A percentile compares a stretch with the other conserved stretches of the same genome.
These are phyloP conservation scores for Gastrolobium villosum DNA, from an alignment of 306 rosid genomes.

Conservation along the genomic window DNA sequence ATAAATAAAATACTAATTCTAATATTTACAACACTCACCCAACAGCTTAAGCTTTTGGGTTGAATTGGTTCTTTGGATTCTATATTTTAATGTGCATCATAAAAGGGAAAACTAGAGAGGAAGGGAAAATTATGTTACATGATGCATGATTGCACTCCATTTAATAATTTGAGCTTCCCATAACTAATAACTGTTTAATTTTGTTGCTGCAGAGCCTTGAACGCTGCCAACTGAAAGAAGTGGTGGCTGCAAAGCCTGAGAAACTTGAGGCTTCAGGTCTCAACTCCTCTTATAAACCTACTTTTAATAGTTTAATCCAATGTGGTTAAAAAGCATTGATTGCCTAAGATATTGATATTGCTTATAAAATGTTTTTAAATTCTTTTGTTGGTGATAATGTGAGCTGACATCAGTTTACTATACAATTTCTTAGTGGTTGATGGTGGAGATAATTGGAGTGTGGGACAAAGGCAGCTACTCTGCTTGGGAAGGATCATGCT, in stretches of 20 bases:
- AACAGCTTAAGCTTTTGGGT: too few species aligned
- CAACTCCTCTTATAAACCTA: slow-evolving; percentile 36
- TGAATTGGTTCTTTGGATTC: too few species aligned
- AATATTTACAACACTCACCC: too few species aligned
- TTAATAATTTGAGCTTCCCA: slow-evolving; percentile 18
- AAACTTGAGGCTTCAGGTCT: slow-evolving; percentile 84
- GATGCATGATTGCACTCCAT: not conserved
- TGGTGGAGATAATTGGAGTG: slow-evolving; percentile 95
- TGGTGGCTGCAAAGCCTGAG: slow-evolving; percentile 77
- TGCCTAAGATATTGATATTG: slow-evolving; percentile 8
- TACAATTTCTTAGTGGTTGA: slow-evolving; percentile 63
- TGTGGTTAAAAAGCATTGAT: slow-evolving; percentile 18
- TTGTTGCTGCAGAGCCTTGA: slow-evolving; percentile 72
- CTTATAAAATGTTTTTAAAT: not conserved
- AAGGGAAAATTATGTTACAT: not conserved
- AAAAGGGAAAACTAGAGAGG: not conserved
- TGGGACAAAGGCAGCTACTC: slow-evolving; percentile 89
- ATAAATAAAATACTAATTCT: too few species aligned
- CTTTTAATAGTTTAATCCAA: slow-evolving; percentile 11
- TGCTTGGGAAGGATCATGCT: slow-evolving; percentile 91
- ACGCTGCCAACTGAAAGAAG: slow-evolving; percentile 88
- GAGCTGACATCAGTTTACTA: not conserved
- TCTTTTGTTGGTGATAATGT: slow-evolving; percentile 5
- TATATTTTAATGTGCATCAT: slow-evolving; percentile 20
- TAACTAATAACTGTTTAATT: slow-evolving; percentile 23